Base-by-base conservation (phyloP, 768 basidiomycete genomes). In the Tulasnella sp. region DNA sequence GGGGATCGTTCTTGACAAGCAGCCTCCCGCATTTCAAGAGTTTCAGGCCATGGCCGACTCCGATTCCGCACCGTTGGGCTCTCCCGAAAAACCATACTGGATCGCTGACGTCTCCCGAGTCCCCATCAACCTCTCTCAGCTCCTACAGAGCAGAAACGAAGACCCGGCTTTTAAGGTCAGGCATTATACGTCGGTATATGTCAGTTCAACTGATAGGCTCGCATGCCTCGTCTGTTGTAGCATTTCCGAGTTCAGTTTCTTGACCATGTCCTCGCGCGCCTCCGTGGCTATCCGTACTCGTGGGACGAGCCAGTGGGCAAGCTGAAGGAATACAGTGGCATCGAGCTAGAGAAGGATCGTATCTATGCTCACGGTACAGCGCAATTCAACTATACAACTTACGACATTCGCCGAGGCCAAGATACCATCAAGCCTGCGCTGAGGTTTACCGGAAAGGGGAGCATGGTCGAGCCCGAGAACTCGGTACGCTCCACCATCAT, bases 301-400 rank as follows among this genome's bases (percentile, higher is more conserved):
- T 74, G 73, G 73, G 73, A 74, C n/a, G 37, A 74, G 11, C 73
- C 37, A 18, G n/a, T 64, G 4, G 60, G n/a, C 24, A 12, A n/a
- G 24, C 24, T 24, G 24, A 28, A 24, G 12, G 60, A 64, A 8
- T 64, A 64, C 60, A 64, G 60, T 24, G 8, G 20, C 60, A 31
- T 64, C n/a, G 60, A 64, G 60, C n/a, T 64, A 7, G 73, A 74
- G 44, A 74, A 40, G 3, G 37, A 74, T 40, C 73, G 73, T 14
- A 74, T 74, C 12, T 74, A 74, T 37, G 44, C 73, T n/a, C 80
- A 81, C 34, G 42, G 20, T 2, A 34, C 54, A 22, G 28, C 72
- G 1, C 80, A 72, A 16, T 76, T 81, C 40, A 77, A 77, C 31
- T 81, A 81, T n/a, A 81, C 80, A 3, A 77, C 80, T 7, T 81